These are phyloP conservation scores for Eucalyptus leucophloia DNA, from an alignment of 345 rosid species.

Conservation along the genomic window DNA sequence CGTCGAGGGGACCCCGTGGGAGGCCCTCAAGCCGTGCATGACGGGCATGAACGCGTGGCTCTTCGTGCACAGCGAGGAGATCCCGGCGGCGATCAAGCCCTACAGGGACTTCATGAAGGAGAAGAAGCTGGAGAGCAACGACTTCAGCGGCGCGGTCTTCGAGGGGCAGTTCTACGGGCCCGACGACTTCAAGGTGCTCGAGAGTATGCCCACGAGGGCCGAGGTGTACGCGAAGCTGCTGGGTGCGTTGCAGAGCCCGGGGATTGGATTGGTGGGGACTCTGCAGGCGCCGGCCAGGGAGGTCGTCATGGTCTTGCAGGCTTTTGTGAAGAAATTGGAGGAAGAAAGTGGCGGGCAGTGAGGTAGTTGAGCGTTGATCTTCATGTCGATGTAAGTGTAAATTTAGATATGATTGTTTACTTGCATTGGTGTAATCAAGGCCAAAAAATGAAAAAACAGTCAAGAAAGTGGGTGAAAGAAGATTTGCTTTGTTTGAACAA, in stretches of 20 bases:
- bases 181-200: conserved; percentile 52
- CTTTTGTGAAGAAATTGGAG: conserved; percentile 85
- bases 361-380: neutral
- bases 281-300: conserved; percentile 89
- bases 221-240: conserved; percentile 82
- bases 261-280: conserved; percentile 63
- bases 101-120: conserved; percentile 72
- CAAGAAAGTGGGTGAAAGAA: neutral
- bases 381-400: neutral
- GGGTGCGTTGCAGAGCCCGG: conserved; percentile 72
- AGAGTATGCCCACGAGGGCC: conserved; percentile 75
- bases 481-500: neutral
- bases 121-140: conserved; percentile 58
- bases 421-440: neutral
- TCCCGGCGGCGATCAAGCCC: conserved; percentile 76
- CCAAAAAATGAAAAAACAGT: neutral
- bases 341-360: conserved; percentile 50
- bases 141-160: conserved; percentile 81
- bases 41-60: conserved; percentile 96
- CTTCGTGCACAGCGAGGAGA: conserved; percentile 83
- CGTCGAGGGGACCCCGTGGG: conserved; percentile 81
- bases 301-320: conserved; percentile 67
- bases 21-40: conserved; percentile 85
- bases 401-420: neutral
- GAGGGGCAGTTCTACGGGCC: conserved; percentile 91